Conservation (phyloP, 441 rosid species). For the Melastoma candidum region DNA sequence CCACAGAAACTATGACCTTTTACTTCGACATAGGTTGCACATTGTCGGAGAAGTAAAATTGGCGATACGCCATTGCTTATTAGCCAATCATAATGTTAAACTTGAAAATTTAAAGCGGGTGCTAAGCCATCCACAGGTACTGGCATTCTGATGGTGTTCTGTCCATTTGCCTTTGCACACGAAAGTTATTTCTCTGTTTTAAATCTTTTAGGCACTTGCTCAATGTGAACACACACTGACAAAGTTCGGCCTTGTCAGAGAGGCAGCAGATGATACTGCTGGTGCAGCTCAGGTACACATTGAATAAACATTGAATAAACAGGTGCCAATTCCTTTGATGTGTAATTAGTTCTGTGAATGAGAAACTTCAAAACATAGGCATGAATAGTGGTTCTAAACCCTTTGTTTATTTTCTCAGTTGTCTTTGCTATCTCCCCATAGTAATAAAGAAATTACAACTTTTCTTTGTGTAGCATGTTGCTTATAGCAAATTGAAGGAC, state of each 20-base stretch:
- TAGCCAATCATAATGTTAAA: slow-evolving; percentile 79
- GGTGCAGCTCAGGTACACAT: slow-evolving; percentile 87
- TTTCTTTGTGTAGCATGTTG: slow-evolving; percentile 42
- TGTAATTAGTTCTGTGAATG: neutral
- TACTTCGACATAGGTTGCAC: slow-evolving; percentile 84
- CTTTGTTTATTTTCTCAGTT: too few species aligned
- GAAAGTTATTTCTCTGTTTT: neutral
- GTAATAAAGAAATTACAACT: too few species aligned
- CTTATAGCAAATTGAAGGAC: slow-evolving; percentile 51
- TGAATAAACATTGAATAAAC: neutral
- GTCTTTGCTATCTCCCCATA: too few species aligned
- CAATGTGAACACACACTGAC: slow-evolving; percentile 93
- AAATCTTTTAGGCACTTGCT: slow-evolving; percentile 71
- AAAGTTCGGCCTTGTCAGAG: slow-evolving; percentile 70
- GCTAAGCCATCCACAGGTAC: slow-evolving; percentile 97
- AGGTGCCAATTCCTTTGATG: neutral
- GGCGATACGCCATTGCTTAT: slow-evolving; percentile 88
- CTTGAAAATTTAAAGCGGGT: slow-evolving; percentile 74
- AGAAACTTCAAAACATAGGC: neutral
- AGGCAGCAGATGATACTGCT: slow-evolving; percentile 94
- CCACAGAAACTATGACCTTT: slow-evolving; percentile 89
- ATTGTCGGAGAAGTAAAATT: slow-evolving; percentile 94
- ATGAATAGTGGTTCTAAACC: too few species aligned
- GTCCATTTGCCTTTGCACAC: slow-evolving; percentile 2
- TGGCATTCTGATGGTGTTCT: neutral